A percentile compares a stretch with the other conserved stretches of the same genome.
Conservation (phyloP, 2,329 filamentous ascomycete genomes). For the Orbilia quercus region DNA sequence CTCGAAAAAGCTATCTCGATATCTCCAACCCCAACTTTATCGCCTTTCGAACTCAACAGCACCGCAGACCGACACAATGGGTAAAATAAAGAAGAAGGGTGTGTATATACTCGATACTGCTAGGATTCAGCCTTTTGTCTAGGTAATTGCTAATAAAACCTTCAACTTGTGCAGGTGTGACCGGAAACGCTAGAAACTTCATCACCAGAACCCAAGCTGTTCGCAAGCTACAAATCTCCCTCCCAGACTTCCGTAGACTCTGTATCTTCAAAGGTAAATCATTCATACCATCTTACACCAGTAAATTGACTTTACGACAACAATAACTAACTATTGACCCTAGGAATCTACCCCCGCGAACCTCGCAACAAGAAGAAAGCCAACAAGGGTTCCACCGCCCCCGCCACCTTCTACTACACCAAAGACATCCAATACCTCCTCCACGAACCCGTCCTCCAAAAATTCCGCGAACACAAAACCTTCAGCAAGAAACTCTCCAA, state of each 20-base stretch:
- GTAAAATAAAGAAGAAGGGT: slow-evolving; percentile 89
- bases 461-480: slow-evolving; percentile 96
- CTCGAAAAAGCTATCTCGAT: no score
- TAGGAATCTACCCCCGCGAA: slow-evolving; percentile 93
- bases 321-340: slow-evolving; percentile 15
- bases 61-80: slow-evolving; percentile 67
- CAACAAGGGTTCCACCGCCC: slow-evolving; percentile 86
- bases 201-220: slow-evolving; percentile 97
- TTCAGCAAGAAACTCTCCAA: slow-evolving; percentile 97
- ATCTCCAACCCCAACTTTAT: slow-evolving; percentile 9
- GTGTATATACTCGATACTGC: slow-evolving; percentile 56
- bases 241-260: slow-evolving; percentile 95
- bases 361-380: slow-evolving; percentile 97
- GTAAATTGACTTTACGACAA: slow-evolving; percentile 12
- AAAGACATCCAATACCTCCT: slow-evolving; percentile 99
- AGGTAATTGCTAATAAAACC: slow-evolving; percentile 16
- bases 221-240: slow-evolving; percentile 95
- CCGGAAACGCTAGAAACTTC: slow-evolving; percentile 97
- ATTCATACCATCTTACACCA: background rate
- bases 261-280: slow-evolving; percentile 96
- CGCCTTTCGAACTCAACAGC: slow-evolving; percentile 5
- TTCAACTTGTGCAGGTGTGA: slow-evolving; percentile 69
- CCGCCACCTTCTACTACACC: slow-evolving; percentile 90
- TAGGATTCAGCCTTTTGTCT: slow-evolving; percentile 15
- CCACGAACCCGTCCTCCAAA: slow-evolving; percentile 91